Conservation (phyloP, 2,329 filamentous ascomycete genomes). For the Cryphonectria naterciae region DNA sequence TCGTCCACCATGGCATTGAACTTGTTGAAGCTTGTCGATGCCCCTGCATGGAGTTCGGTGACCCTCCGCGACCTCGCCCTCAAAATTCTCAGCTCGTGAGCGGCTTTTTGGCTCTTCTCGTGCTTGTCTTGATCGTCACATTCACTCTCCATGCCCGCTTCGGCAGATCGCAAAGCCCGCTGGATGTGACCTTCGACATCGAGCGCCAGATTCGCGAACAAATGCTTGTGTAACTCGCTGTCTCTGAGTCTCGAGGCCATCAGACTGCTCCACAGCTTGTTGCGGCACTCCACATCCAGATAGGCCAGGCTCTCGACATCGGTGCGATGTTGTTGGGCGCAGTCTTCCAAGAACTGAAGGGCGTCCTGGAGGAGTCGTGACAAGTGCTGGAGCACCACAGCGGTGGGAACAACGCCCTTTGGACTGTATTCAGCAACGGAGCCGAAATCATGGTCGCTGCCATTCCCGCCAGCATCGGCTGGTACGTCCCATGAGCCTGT, state of each 20-base stretch:
- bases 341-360: constrained; percentile 14
- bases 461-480: not conserved
- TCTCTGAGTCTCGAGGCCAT: constrained; percentile 14
- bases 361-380: constrained; percentile 20
- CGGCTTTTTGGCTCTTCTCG: constrained; percentile 7
- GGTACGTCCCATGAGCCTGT: not conserved
- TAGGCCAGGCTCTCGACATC: constrained; percentile 42
- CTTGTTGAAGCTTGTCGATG: not conserved
- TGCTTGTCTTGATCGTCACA: not conserved
- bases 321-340: constrained; percentile 41
- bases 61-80: constrained; percentile 12
- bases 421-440: not conserved
- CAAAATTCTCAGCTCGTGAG: not conserved
- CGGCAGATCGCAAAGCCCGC: constrained; percentile 4
- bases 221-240: constrained; percentile 19
- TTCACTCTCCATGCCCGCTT: not conserved
- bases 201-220: constrained; percentile 8
- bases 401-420: not conserved
- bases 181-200: constrained; percentile 11
- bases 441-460: too few species aligned
- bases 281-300: constrained; percentile 22
- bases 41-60: not conserved
- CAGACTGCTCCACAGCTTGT: constrained; percentile 24
- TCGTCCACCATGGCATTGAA: constrained; percentile 21
- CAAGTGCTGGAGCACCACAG: constrained; percentile 18